phyloP scores from a whole-genome alignment of 164 flowering plant genomes.

The Litsea cubeba region DNA sequence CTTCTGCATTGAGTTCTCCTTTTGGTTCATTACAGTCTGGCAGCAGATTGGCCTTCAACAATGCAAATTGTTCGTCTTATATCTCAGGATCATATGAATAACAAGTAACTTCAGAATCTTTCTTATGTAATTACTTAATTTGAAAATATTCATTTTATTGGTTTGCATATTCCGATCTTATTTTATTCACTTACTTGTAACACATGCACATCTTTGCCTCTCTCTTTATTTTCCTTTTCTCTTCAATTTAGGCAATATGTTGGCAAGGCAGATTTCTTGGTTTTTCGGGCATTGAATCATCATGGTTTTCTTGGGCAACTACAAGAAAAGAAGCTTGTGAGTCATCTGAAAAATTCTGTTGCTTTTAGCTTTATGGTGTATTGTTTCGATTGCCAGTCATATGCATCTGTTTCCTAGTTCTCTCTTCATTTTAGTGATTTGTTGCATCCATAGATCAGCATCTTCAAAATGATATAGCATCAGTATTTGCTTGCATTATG shows the following conservation, averaged over 20 bases:
- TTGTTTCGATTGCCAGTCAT: not conserved
- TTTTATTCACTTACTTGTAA: not conserved
- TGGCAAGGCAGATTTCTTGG: conserved; percentile 37
- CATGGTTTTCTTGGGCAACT: conserved; percentile 36
- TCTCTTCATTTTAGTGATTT: not conserved
- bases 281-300: conserved; percentile 32
- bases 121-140: not conserved
- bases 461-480: no score
- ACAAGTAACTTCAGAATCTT: conserved; percentile 20
- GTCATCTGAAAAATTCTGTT: conserved; percentile 12
- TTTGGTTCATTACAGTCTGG: conserved; percentile 54
- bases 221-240: not conserved
- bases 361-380: not conserved
- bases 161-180: not conserved
- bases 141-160: not conserved
- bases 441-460: no score
- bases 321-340: conserved; percentile 37
- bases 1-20: not conserved
- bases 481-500: no score
- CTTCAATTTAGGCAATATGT: conserved; percentile 29
- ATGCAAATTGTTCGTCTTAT: conserved; percentile 93
- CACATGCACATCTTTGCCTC: not conserved
- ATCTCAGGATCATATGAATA: conserved; percentile 41
- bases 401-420: not conserved
- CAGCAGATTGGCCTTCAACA: conserved; percentile 88